phyloP scores from a whole-genome alignment of 2,329 filamentous ascomycete species.

The Sporothrix euskadiensis region DNA sequence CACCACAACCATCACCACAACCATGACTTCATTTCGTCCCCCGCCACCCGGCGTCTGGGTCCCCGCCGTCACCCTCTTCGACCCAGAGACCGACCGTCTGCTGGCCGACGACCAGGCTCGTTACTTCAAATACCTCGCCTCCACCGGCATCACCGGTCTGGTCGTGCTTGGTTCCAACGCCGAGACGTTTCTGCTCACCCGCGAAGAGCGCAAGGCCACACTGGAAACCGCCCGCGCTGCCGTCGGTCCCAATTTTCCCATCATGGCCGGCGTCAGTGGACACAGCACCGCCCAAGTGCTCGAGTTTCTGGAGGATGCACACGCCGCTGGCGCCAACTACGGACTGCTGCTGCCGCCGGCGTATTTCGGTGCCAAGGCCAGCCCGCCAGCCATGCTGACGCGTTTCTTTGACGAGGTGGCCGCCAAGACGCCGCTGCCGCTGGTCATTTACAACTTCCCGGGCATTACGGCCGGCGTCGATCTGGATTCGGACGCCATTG shows the following conservation, averaged over 20 bases:
- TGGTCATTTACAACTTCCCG: slow-evolving; percentile 70
- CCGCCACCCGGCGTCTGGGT: slow-evolving; percentile 40
- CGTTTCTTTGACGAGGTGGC: slow-evolving; percentile 62
- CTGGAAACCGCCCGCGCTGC: slow-evolving; percentile 56
- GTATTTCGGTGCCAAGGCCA: slow-evolving; percentile 63
- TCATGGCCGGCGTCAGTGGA: slow-evolving; percentile 64
- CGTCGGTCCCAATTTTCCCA: slow-evolving; percentile 55
- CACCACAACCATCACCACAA: neutral
- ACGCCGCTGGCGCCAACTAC: slow-evolving; percentile 61
- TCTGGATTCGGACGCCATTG: slow-evolving; percentile 64
- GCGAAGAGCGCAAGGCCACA: slow-evolving; percentile 45
- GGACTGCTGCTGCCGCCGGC: slow-evolving; percentile 62
- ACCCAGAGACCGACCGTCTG: slow-evolving; percentile 38
- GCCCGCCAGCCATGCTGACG: slow-evolving; percentile 57
- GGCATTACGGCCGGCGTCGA: slow-evolving; percentile 68
- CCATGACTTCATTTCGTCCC: slow-evolving; percentile 16
- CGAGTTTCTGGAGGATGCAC: slow-evolving; percentile 60
- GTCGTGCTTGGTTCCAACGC: slow-evolving; percentile 42
- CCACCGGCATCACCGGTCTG: slow-evolving; percentile 38
- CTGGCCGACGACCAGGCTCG: slow-evolving; percentile 37
- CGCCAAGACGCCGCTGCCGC: slow-evolving; percentile 52
- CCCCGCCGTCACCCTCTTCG: slow-evolving; percentile 41
- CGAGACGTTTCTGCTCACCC: slow-evolving; percentile 41
- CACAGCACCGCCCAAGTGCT: slow-evolving; percentile 66
- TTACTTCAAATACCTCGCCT: slow-evolving; percentile 39